These are phyloP conservation scores for Penicillium sp. DNA, from an alignment of 2,329 filamentous ascomycete species.

Conservation along the genomic window DNA sequence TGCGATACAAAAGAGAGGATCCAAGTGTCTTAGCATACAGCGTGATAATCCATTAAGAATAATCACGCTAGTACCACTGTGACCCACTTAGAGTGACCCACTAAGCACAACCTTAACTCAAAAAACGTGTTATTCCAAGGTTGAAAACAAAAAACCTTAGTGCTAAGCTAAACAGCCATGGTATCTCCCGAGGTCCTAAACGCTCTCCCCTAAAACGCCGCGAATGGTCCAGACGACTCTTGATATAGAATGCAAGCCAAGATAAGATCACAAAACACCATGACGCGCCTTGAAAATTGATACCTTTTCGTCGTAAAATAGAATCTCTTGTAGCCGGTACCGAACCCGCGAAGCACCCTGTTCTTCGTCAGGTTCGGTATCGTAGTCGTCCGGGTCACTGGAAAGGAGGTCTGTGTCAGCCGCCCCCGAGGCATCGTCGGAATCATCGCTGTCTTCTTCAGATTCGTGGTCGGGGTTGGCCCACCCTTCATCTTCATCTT, in stretches of 20 bases:
- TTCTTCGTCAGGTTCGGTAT: slow-evolving; percentile 39
- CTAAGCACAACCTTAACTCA: not conserved
- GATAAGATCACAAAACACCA: slow-evolving; percentile 43
- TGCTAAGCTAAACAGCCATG: not conserved
- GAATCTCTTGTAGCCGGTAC: slow-evolving; percentile 69
- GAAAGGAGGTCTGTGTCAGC: slow-evolving; percentile 23
- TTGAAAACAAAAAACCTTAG: not conserved
- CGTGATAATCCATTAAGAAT: too few species aligned
- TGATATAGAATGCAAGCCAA: slow-evolving; percentile 2
- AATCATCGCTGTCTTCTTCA: slow-evolving; percentile 39
- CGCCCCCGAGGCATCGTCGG: slow-evolving; percentile 24
- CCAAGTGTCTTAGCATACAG: too few species aligned
- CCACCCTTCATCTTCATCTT: slow-evolving; percentile 43
- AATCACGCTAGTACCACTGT: not conserved
- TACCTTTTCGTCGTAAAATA: slow-evolving; percentile 82
- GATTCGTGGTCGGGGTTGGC: slow-evolving; percentile 44
- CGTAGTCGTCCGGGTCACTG: slow-evolving; percentile 44
- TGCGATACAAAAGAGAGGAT: too few species aligned
- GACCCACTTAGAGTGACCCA: not conserved
- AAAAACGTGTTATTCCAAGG: not conserved
- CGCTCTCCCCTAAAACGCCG: not conserved
- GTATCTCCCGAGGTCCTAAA: not conserved
- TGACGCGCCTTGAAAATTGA: slow-evolving; percentile 76
- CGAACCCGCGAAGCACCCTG: slow-evolving; percentile 39
- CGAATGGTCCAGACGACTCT: not conserved